Evolutionary conservation across 345 rosid genomes (phyloP).

Genomic region (Euphorbia tirucalli): DNA sequence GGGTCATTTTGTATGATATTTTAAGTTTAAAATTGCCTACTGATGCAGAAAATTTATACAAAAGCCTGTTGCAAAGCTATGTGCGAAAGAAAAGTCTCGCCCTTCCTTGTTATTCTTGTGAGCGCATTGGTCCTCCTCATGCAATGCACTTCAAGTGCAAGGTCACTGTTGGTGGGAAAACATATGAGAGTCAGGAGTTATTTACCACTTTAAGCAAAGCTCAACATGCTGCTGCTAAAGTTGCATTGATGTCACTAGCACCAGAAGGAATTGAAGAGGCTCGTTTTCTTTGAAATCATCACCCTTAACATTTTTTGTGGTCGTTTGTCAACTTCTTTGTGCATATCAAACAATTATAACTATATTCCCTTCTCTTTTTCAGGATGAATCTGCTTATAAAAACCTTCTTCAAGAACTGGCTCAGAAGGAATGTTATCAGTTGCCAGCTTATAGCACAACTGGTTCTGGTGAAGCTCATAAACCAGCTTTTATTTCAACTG

Average conservation of each 20-base stretch:
- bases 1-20: neutral
- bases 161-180: conserved; percentile 46
- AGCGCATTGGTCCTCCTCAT: conserved; percentile 59
- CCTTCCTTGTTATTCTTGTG: conserved; percentile 46
- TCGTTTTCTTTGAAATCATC: conserved; percentile 8
- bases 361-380: neutral
- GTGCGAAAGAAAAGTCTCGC: conserved; percentile 43
- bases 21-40: neutral
- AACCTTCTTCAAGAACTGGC: conserved; percentile 58
- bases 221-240: conserved; percentile 64
- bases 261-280: conserved; percentile 38
- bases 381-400: conserved; percentile 54
- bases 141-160: conserved; percentile 45
- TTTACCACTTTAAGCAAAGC: conserved; percentile 55
- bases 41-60: conserved; percentile 38
- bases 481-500: conserved; percentile 46
- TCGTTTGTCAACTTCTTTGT: neutral
- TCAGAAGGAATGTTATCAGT: conserved; percentile 37
- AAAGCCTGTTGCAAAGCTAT: conserved; percentile 48
- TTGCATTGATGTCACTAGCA: conserved; percentile 44
- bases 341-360: neutral
- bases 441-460: conserved; percentile 48
- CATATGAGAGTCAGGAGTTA: conserved; percentile 36
- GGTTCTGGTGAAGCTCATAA: conserved; percentile 47
- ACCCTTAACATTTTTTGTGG: conserved; percentile 5